Percentiles rank a stretch among this genome's conserved stretches.
Conservation (phyloP, 2,329 filamentous ascomycete genomes). For the Curvularia eragrostidis region DNA sequence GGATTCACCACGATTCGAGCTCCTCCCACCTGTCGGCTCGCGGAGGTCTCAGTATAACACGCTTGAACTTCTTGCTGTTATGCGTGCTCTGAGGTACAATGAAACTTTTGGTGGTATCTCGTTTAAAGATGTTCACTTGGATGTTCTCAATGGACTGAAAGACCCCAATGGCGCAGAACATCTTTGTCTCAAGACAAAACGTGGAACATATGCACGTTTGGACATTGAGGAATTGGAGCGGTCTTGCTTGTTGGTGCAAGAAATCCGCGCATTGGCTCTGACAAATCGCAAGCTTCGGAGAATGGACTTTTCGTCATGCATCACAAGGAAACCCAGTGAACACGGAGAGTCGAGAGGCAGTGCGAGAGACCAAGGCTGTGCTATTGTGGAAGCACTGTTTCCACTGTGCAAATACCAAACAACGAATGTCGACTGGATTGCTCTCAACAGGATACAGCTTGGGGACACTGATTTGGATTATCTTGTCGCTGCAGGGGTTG, state of each 20-base stretch:
- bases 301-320: slow-evolving; percentile 69
- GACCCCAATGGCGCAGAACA: slow-evolving; percentile 68
- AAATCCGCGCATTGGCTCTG: slow-evolving; percentile 70
- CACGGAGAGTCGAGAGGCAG: slow-evolving; percentile 52
- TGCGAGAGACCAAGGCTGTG: slow-evolving; percentile 68
- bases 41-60: slow-evolving; percentile 62
- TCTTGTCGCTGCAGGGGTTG: slow-evolving; percentile 71
- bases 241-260: slow-evolving; percentile 69
- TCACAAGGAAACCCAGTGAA: slow-evolving; percentile 61
- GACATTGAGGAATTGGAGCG: slow-evolving; percentile 61
- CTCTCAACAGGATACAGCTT: slow-evolving; percentile 71
- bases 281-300: slow-evolving; percentile 69
- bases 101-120: slow-evolving; percentile 72
- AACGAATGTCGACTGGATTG: slow-evolving; percentile 75
- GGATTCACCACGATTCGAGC: slow-evolving; percentile 70
- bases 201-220: slow-evolving; percentile 62
- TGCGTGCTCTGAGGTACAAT: slow-evolving; percentile 73
- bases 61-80: slow-evolving; percentile 71
- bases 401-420: slow-evolving; percentile 70
- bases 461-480: slow-evolving; percentile 74
- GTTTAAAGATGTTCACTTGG: slow-evolving; percentile 69
- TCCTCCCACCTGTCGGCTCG: slow-evolving; percentile 63
- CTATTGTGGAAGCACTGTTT: slow-evolving; percentile 72
- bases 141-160: slow-evolving; percentile 66
- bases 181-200: slow-evolving; percentile 65